Conservation (phyloP, 2,329 filamentous ascomycete species). For the Incumbomyces delicatus region DNA sequence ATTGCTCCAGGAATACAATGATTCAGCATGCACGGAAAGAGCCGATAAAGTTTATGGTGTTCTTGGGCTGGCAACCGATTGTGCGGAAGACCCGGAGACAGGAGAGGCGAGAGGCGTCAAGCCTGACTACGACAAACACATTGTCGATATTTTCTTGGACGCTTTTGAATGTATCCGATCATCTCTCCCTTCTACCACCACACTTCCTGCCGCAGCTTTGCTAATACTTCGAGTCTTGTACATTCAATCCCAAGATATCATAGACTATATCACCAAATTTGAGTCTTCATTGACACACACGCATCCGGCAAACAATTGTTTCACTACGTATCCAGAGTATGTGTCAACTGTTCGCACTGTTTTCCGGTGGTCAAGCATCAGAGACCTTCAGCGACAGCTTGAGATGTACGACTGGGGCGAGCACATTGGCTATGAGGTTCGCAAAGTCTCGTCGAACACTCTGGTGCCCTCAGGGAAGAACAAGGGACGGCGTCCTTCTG, state of each 20-base stretch:
- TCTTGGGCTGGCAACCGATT: conserved; percentile 19
- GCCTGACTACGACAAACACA: conserved; percentile 18
- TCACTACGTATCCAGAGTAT: not conserved
- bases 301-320: not conserved
- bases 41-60: conserved; percentile 21
- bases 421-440: conserved; percentile 17
- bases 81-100: conserved; percentile 5
- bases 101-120: not conserved
- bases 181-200: not conserved
- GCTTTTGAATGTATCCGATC: conserved; percentile 8
- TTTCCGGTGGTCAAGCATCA: conserved; percentile 16
- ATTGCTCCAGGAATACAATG: conserved; percentile 17
- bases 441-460: not conserved
- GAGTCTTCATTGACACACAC: not conserved
- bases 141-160: conserved; percentile 17
- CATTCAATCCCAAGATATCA: not conserved
- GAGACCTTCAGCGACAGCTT: conserved; percentile 15
- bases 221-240: conserved; percentile 1
- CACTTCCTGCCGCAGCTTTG: conserved; percentile 1
- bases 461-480: not conserved
- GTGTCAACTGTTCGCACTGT: not conserved
- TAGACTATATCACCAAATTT: not conserved
- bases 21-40: conserved; percentile 17
- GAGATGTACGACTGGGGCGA: conserved; percentile 17
- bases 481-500: not conserved